phyloP scores from a whole-genome alignment of 1,284 basidiomycete species.

The Cerrena zonata region DNA sequence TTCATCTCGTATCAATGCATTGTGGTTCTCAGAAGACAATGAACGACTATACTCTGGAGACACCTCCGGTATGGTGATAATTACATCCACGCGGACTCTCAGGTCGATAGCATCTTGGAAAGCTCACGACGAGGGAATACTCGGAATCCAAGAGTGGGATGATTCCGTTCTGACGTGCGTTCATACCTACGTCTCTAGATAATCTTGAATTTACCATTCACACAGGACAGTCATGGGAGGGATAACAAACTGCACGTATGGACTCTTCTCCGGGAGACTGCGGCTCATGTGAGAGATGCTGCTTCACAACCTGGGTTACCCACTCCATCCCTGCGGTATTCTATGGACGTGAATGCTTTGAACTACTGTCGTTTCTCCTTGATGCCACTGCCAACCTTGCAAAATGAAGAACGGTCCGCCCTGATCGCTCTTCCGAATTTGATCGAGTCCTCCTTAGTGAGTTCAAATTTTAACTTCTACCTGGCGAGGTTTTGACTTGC shows the following conservation, averaged over 20 bases:
- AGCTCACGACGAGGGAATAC: conserved; percentile 70
- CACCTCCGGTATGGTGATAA: conserved; percentile 60
- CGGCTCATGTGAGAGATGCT: conserved; percentile 47
- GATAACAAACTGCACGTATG: conserved; percentile 80
- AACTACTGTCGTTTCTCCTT: conserved; percentile 84
- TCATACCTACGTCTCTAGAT: neutral
- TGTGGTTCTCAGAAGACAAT: conserved; percentile 64
- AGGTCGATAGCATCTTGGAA: conserved; percentile 70
- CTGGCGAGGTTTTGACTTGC: neutral
- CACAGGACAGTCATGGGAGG: conserved; percentile 64
- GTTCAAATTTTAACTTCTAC: conserved; percentile 18
- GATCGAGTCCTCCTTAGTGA: conserved; percentile 77
- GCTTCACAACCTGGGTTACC: conserved; percentile 46
- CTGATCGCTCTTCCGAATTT: conserved; percentile 80
- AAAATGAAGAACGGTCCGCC: conserved; percentile 29
- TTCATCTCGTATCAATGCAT: conserved; percentile 47
- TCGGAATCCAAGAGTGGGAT: conserved; percentile 73
- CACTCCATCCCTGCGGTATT: conserved; percentile 51
- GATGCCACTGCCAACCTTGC: conserved; percentile 22
- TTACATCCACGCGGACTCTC: conserved; percentile 68
- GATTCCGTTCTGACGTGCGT: conserved; percentile 66
- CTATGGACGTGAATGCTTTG: conserved; percentile 80
- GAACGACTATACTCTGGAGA: conserved; percentile 80
- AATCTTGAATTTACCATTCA: neutral
- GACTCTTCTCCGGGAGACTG: conserved; percentile 42